These are phyloP conservation scores for Triadica sebifera DNA, from an alignment of 345 rosid species.

Conservation along the genomic window DNA sequence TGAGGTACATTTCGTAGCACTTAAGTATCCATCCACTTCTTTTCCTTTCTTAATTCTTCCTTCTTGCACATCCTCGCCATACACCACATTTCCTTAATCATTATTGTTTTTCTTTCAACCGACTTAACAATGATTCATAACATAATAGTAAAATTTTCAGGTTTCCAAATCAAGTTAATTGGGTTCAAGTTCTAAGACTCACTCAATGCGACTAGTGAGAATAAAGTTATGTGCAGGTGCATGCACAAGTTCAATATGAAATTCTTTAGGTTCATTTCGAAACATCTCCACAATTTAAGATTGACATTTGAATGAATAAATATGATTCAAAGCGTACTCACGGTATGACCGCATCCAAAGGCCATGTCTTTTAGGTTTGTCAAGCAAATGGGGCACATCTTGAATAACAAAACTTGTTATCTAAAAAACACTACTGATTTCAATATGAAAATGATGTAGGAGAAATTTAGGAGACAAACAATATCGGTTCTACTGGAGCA, in stretches of 20 bases:
- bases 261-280: neutral
- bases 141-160: neutral
- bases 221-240: neutral
- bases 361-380: conserved; percentile 92
- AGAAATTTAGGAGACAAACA: neutral
- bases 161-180: neutral
- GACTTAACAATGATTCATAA: neutral
- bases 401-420: conserved; percentile 20
- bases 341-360: conserved; percentile 90
- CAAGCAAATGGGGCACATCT: conserved; percentile 97
- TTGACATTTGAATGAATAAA: conserved; percentile 1
- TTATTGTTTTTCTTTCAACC: neutral
- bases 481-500: conserved; percentile 45
- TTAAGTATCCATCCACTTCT: too few species aligned
- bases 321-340: conserved; percentile 35
- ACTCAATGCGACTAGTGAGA: neutral
- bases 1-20: too few species aligned
- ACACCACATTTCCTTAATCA: too few species aligned
- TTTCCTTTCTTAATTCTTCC: too few species aligned
- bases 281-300: neutral
- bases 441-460: conserved; percentile 3
- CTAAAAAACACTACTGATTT: conserved; percentile 6
- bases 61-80: too few species aligned
- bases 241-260: neutral
- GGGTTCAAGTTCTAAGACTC: neutral